These are phyloP conservation scores for Calvatia gigantea DNA, from an alignment of 768 basidiomycete genomes.

Conservation along the genomic window DNA sequence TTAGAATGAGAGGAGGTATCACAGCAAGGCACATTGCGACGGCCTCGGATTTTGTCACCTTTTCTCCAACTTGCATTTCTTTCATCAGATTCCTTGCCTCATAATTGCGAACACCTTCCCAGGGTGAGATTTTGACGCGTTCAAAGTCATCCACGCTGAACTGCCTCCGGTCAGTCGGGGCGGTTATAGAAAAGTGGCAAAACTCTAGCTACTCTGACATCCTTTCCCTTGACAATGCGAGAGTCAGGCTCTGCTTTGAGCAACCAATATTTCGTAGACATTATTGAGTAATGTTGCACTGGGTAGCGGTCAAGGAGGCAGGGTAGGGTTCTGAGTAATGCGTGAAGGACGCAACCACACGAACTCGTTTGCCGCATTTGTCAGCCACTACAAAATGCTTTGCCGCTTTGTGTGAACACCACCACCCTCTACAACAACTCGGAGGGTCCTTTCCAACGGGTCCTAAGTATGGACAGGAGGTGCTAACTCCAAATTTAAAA, in stretches of 20 bases:
- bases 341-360: too few species aligned
- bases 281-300: not conserved
- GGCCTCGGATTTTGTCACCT: slow-evolving; percentile 40
- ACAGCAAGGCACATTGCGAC: too few species aligned
- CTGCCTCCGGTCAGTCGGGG: slow-evolving; percentile 29
- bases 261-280: slow-evolving; percentile 51
- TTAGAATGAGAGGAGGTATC: not conserved
- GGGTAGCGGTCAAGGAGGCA: not conserved
- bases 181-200: not conserved
- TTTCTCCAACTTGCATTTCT: slow-evolving; percentile 72
- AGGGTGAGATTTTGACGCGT: slow-evolving; percentile 60
- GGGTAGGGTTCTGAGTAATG: not conserved
- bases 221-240: slow-evolving; percentile 80
- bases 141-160: slow-evolving; percentile 90
- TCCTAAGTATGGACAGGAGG: too few species aligned
- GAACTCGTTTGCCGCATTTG: too few species aligned
- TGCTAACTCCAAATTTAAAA: too few species aligned
- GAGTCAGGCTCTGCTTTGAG: slow-evolving; percentile 87
- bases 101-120: slow-evolving; percentile 87
- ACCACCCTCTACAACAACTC: too few species aligned
- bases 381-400: too few species aligned
- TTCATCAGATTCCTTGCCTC: slow-evolving; percentile 84
- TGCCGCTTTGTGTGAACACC: too few species aligned
- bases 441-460: too few species aligned
- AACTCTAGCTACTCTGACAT: slow-evolving; percentile 60